Evolutionary conservation across 768 basidiomycete genomes (phyloP).

Genomic region (Termitomyces sp.): DNA sequence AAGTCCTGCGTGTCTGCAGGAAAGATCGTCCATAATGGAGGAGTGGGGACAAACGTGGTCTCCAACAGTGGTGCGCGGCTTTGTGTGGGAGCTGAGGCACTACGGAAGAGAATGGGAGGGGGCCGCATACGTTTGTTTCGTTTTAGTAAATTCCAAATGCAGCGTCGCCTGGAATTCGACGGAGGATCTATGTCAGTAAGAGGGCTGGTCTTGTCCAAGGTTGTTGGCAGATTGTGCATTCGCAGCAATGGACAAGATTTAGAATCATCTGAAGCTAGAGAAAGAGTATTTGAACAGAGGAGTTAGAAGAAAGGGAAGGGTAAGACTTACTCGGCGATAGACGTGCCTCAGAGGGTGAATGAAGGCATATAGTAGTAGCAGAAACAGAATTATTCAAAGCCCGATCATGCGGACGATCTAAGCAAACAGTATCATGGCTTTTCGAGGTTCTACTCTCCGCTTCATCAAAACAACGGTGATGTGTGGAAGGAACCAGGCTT

Average conservation of each 20-base stretch:
- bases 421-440: not conserved
- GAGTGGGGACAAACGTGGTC: conserved; percentile 4
- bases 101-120: not conserved
- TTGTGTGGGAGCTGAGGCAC: not conserved
- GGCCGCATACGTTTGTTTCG: not conserved
- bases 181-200: not conserved
- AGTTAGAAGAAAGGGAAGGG: not conserved
- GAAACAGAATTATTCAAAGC: conserved; percentile 11
- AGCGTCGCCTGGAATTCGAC: not conserved
- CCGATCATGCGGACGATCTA: not conserved
- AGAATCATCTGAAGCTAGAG: not conserved
- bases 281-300: not conserved
- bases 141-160: conserved; percentile 7
- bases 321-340: conserved; percentile 1
- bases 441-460: not conserved
- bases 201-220: not conserved
- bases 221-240: not conserved
- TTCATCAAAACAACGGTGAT: not conserved
- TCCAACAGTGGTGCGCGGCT: not conserved
- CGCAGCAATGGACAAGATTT: not conserved
- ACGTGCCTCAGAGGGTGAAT: not conserved
- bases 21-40: conserved; percentile 7
- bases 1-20: conserved; percentile 3
- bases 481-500: not conserved
- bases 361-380: conserved; percentile 4